These are phyloP conservation scores for Podospora bellae-mahoneyi DNA, from an alignment of 495 filamentous ascomycete species.

Conservation along the genomic window DNA sequence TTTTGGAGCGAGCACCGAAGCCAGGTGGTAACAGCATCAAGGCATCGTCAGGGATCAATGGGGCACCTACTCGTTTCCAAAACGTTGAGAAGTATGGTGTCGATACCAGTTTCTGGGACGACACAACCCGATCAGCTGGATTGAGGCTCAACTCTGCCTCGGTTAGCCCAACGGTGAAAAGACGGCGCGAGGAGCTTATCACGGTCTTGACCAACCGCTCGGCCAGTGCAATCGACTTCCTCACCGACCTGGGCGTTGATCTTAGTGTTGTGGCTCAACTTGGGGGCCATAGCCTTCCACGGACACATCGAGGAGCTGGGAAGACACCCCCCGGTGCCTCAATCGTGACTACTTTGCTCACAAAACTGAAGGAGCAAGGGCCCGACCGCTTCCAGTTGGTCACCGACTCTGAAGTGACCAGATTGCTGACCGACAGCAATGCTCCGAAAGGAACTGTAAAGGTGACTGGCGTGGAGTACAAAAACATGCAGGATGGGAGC, in stretches of 20 bases:
- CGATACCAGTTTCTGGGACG: conserved; percentile 47
- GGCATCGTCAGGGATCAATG: conserved; percentile 62
- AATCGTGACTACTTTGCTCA: conserved; percentile 51
- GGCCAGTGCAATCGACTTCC: conserved; percentile 48
- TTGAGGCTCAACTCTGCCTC: conserved; percentile 21
- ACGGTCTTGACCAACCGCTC: conserved; percentile 40
- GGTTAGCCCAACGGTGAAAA: conserved; percentile 9
- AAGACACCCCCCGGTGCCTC: conserved; percentile 51
- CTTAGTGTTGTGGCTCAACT: conserved; percentile 52
- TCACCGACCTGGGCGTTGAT: conserved; percentile 52
- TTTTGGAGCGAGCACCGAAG: conserved; percentile 54
- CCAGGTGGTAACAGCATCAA: conserved; percentile 63
- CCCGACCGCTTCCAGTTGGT: conserved; percentile 44
- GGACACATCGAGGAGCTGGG: conserved; percentile 54
- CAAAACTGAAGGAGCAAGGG: conserved; percentile 39
- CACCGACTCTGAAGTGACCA: conserved; percentile 45
- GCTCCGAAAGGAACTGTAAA: not conserved
- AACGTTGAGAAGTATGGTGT: conserved; percentile 21
- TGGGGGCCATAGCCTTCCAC: conserved; percentile 49
- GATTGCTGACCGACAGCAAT: conserved; percentile 32
- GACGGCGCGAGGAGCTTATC: conserved; percentile 43
- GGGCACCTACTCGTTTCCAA: conserved; percentile 53
- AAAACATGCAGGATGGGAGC: not conserved
- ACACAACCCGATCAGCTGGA: conserved; percentile 52
- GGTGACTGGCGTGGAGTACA: conserved; percentile 40